Conservation (phyloP, 192 early-diverging fungal genomes). For the Phlyctochytrium arcticum region DNA sequence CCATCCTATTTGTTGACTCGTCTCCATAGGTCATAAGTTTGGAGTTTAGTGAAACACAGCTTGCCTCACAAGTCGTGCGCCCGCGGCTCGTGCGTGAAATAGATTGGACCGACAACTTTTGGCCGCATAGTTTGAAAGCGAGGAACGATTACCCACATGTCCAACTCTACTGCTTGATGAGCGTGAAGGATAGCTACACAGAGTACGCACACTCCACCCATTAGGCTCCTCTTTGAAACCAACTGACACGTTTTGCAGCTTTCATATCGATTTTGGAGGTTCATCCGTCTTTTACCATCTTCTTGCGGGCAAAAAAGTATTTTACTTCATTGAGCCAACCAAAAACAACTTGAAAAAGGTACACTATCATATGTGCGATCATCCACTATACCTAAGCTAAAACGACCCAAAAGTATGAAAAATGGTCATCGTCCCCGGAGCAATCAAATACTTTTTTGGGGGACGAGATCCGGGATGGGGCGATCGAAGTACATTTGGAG, state of each 20-base stretch:
- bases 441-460: constrained; percentile 76
- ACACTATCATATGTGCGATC: too few species aligned
- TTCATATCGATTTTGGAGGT: constrained; percentile 81
- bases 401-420: constrained; percentile 57
- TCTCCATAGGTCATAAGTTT: constrained; percentile 67
- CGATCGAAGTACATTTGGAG: constrained; percentile 67
- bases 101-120: constrained; percentile 85
- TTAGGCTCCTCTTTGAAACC: neutral
- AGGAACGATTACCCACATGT: constrained; percentile 74
- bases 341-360: constrained; percentile 72
- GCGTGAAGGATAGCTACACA: constrained; percentile 85
- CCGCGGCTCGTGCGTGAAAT: constrained; percentile 79
- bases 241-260: constrained; percentile 19
- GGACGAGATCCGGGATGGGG: constrained; percentile 71
- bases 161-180: constrained; percentile 91
- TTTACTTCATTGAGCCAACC: constrained; percentile 87
- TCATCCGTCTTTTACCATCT: constrained; percentile 90
- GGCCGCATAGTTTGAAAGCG: constrained; percentile 67
- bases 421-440: constrained; percentile 85
- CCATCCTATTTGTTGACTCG: neutral
- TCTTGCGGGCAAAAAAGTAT: constrained; percentile 77
- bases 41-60: constrained; percentile 72
- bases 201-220: constrained; percentile 47
- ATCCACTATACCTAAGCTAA: too few species aligned
- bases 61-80: constrained; percentile 63